Evolutionary conservation across 345 rosid species (phyloP), one percentile per base, ranked within the genome.

Genomic region (Linum trigynum): DNA sequence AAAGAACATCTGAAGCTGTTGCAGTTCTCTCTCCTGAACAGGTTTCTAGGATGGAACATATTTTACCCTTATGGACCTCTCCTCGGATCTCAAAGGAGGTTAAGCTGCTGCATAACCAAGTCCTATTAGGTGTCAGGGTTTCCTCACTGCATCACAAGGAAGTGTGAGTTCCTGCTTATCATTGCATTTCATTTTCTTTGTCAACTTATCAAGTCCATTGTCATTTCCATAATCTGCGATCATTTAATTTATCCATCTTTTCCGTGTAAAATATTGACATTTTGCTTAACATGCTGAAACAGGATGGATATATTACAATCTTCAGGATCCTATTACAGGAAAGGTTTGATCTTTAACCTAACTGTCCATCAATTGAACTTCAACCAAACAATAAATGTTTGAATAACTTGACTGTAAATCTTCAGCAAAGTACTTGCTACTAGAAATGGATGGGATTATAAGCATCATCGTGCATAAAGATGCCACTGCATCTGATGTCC

Each of bases 1-100:
- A 68, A 68, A 71, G 69, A 69, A 67, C 65, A 35, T 70, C 73
- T 78, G 71, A 77, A 79, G 63, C 70, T 77, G 63, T 77, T 70
- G 57, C 91, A 87, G 91, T 83, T 77, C 85, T 84, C 72, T 85
- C 89, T 55, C 86, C 95, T 61, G 82, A 83, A 65, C 89, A 81
- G 84, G 92, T 87, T 70, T 83, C 96, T 35, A 69, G 69, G 45
- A 77, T 81, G 80, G 98, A 88, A 76, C 76, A 83, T 72, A 81
- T 92, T 70, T 73, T 85, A 71, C 98, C 92, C n/a, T 6, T 74
- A 17, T 79, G 86, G 86, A 71, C 72, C 38, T 76, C 77, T 71
- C 71, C 80, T 59, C 67, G 77, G 79, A 73, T 67, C 55, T 78
- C 72, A 38, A 79, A 72, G 69, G 63, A 70, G 17, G 64, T 66